These are phyloP conservation scores for Penicillium bovifimosum DNA, from an alignment of 495 filamentous ascomycete genomes.

Conservation along the genomic window DNA sequence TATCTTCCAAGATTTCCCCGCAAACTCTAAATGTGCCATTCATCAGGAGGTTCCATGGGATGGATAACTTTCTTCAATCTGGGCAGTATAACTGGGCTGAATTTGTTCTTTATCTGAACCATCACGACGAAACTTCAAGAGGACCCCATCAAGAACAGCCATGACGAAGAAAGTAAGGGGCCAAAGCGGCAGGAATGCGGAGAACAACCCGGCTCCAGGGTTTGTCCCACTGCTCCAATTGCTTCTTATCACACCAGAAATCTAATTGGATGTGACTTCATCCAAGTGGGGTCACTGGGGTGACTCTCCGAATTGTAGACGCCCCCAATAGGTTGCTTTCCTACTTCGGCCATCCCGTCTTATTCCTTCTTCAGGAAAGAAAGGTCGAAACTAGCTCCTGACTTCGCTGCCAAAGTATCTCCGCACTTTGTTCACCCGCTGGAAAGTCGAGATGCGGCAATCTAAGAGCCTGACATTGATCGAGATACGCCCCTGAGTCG, in stretches of 20 bases:
- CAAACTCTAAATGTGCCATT: not conserved
- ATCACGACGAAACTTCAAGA: no score
- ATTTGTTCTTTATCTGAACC: no score
- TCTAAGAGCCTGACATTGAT: conserved; percentile 26
- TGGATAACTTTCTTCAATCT: no score
- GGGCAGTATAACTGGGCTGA: no score
- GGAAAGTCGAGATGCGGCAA: conserved; percentile 28
- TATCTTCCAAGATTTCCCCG: not conserved
- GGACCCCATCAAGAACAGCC: no score
- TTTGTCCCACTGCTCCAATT: not conserved
- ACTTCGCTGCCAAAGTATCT: conserved; percentile 45
- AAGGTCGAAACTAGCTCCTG: conserved; percentile 38
- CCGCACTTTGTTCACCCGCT: conserved; percentile 28
- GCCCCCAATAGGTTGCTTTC: not conserved
- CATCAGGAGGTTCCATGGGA: no score
- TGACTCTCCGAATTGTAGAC: not conserved
- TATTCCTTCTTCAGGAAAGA: not conserved
- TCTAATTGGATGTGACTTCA: not conserved
- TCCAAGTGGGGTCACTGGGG: not conserved
- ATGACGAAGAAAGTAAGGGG: no score
- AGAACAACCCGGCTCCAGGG: not conserved
- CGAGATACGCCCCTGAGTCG: conserved; percentile 25
- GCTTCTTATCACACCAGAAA: not conserved
- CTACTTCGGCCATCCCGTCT: not conserved
- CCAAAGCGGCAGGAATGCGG: no score